Percentiles rank a stretch among this genome's conserved stretches.
phyloP scores from a whole-genome alignment of 2,329 filamentous ascomycete genomes.

The Boeremia exigua region DNA sequence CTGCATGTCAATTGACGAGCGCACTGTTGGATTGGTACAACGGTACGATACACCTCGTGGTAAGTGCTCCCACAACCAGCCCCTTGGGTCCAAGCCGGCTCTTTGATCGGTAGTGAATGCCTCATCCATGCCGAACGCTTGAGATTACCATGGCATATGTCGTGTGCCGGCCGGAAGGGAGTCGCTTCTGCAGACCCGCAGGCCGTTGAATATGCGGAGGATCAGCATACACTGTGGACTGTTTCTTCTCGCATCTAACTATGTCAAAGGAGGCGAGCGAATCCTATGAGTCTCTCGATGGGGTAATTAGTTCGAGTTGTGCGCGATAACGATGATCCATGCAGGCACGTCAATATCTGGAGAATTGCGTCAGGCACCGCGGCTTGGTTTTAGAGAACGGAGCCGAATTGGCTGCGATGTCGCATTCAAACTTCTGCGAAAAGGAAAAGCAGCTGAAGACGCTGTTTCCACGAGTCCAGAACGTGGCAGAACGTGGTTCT shows the following conservation, averaged over 20 bases:
- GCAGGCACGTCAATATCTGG: constrained; percentile 25
- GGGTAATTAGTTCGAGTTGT: background rate
- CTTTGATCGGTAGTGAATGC: background rate
- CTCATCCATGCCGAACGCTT: background rate
- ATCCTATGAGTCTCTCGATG: background rate
- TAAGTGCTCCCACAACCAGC: background rate
- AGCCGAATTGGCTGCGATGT: background rate
- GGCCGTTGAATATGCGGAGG: background rate
- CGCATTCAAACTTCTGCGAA: background rate
- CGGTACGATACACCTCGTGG: background rate
- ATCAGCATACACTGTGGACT: background rate
- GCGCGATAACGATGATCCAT: constrained; percentile 19
- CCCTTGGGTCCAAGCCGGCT: background rate
- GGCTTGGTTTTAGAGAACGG: constrained; percentile 16
- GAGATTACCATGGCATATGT: background rate
- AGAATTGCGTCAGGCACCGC: constrained; percentile 25
- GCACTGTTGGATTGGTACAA: background rate
- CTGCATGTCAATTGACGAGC: background rate
- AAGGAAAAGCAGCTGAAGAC: background rate
- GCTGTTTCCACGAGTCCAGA: background rate
- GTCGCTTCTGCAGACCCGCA: background rate
- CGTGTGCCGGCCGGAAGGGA: background rate
- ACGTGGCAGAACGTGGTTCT: constrained; percentile 3
- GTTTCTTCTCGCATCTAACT: too few relatives aligned
- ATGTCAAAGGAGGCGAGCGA: background rate